These are phyloP conservation scores for Geotrichum candidum DNA, from an alignment of 1,139 yeast genomes.

Conservation along the genomic window DNA sequence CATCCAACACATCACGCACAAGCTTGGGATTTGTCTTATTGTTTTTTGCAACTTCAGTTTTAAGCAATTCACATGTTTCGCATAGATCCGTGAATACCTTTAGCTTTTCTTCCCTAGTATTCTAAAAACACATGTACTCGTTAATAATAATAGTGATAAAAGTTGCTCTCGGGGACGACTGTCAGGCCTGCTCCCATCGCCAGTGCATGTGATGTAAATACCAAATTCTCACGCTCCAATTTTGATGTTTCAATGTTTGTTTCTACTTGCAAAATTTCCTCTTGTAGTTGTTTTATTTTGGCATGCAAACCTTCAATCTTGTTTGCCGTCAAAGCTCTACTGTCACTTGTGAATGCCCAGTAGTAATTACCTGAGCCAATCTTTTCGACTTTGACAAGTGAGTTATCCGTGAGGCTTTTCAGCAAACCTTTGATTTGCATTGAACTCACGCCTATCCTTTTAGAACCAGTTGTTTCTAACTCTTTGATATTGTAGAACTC, in stretches of 20 bases:
- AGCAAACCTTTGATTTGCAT: conserved; percentile 49
- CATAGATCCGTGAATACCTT: neutral
- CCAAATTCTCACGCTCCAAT: conserved; percentile 14
- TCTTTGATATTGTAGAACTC: conserved; percentile 48
- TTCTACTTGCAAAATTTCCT: conserved; percentile 12
- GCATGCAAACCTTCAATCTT: conserved; percentile 18
- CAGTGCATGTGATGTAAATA: neutral
- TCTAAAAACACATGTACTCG: neutral
- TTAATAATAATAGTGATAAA: neutral
- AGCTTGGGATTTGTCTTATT: conserved; percentile 27
- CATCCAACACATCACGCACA: conserved; percentile 13
- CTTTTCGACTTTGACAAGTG: conserved; percentile 45
- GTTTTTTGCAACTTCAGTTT: conserved; percentile 24
- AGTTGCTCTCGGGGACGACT: neutral
- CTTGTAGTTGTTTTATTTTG: conserved; percentile 17
- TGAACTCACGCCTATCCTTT: conserved; percentile 42
- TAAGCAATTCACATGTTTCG: conserved; percentile 17
- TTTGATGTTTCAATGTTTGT: conserved; percentile 10
- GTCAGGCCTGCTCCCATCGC: neutral
- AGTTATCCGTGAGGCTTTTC: conserved; percentile 43
- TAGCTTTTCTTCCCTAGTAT: conserved; percentile 5
- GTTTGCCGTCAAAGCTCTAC: conserved; percentile 20
- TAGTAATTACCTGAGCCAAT: conserved; percentile 50
- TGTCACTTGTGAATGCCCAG: conserved; percentile 48
- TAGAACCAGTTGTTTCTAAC: conserved; percentile 44